Percentiles rank a stretch among this genome's conserved stretches.
Conservation (phyloP, 2,329 filamentous ascomycete genomes). For the Calonectria henricotiae region DNA sequence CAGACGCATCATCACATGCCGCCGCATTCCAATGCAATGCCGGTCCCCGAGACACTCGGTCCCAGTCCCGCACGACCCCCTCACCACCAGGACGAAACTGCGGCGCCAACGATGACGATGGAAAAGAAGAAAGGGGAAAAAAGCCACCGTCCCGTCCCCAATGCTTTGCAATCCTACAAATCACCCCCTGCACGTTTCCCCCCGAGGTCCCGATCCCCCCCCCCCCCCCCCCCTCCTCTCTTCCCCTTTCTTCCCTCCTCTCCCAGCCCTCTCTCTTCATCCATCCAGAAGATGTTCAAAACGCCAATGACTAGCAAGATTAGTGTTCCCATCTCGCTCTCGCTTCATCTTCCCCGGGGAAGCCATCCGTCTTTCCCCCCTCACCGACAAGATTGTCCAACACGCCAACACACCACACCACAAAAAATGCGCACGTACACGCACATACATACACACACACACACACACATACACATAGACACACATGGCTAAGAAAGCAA, state of each 20-base stretch:
- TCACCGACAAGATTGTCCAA: slow-evolving; percentile 11
- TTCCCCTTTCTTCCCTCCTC: neutral
- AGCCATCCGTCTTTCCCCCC: slow-evolving; percentile 7
- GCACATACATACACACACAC: neutral
- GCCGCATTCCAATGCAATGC: slow-evolving; percentile 17
- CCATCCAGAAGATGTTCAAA: neutral
- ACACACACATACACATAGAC: neutral
- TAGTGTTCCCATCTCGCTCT: neutral
- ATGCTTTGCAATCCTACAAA: neutral
- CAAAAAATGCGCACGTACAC: too few species aligned
- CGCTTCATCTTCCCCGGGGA: neutral
- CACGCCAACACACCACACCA: neutral
- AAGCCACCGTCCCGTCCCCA: neutral
- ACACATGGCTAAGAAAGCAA: neutral
- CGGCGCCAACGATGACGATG: too few species aligned
- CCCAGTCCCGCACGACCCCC: slow-evolving; percentile 6
- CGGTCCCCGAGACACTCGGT: slow-evolving; percentile 14
- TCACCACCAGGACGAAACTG: slow-evolving; percentile 2
- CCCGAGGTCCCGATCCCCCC: neutral
- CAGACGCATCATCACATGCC: neutral
- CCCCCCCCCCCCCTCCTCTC: too few species aligned
- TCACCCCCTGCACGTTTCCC: slow-evolving; percentile 10
- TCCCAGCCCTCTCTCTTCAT: too few species aligned
- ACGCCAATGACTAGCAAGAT: neutral
- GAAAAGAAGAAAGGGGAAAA: too few species aligned